Evolutionary conservation across 257 asterid genomes (phyloP).

Genomic region (Solanum pinnatisectum): DNA sequence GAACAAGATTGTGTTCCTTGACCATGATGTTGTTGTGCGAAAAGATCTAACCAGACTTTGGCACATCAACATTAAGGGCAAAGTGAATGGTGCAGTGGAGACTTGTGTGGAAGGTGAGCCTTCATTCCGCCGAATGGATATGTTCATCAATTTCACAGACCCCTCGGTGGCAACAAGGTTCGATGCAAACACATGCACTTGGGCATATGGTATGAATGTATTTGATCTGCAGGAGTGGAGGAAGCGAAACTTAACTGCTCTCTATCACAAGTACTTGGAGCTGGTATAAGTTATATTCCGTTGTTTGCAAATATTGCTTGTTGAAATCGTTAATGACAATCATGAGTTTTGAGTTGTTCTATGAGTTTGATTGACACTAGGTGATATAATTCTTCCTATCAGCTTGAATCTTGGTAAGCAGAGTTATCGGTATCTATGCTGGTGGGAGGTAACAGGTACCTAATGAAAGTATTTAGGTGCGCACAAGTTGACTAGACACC

Average conservation of each 20-base stretch:
- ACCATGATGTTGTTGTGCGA: constrained; percentile 92
- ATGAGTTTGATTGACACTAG: background rate
- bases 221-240: constrained; percentile 88
- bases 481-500: background rate
- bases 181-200: constrained; percentile 61
- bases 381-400: background rate
- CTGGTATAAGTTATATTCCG: constrained; percentile 33
- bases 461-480: background rate
- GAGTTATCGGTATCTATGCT: background rate
- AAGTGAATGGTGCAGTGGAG: constrained; percentile 81
- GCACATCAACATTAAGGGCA: constrained; percentile 58
- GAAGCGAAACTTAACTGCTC: constrained; percentile 40
- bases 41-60: constrained; percentile 77
- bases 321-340: background rate
- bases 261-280: constrained; percentile 57
- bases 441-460: background rate
- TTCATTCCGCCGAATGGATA: constrained; percentile 71
- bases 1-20: constrained; percentile 72
- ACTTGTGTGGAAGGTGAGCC: constrained; percentile 66
- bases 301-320: constrained; percentile 4
- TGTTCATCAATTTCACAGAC: constrained; percentile 62
- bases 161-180: constrained; percentile 44
- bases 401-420: background rate
- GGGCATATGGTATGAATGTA: constrained; percentile 96
- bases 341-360: background rate